Evolutionary conservation across 2,329 filamentous ascomycete species (phyloP).

Genomic region (Lasiodiplodia citricola): DNA sequence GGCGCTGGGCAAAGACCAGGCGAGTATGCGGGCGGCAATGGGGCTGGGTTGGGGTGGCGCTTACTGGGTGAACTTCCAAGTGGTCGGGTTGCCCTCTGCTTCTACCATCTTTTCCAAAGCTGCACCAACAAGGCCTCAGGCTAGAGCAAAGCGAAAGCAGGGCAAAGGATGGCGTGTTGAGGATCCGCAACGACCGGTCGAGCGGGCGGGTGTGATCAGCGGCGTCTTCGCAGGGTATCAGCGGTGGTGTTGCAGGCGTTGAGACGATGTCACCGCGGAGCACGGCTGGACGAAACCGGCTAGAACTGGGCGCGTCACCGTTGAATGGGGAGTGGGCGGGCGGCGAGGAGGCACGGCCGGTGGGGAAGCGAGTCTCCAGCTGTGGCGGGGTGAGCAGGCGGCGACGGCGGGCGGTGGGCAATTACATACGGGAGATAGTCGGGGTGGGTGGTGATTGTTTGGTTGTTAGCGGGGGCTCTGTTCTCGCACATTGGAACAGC

Average conservation of each 20-base stretch:
- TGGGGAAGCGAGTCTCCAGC: slow-evolving; percentile 23
- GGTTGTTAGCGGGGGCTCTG: slow-evolving; percentile 26
- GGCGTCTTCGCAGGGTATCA: slow-evolving; percentile 25
- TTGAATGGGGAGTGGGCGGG: slow-evolving; percentile 23
- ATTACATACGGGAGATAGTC: slow-evolving; percentile 27
- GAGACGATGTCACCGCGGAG: slow-evolving; percentile 26
- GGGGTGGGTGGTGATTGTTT: slow-evolving; percentile 25
- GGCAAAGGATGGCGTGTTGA: slow-evolving; percentile 3
- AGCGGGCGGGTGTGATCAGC: slow-evolving; percentile 19
- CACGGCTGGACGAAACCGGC: slow-evolving; percentile 27
- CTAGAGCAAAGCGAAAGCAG: slow-evolving; percentile 14
- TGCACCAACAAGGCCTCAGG: slow-evolving; percentile 27
- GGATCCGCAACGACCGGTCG: slow-evolving; percentile 6
- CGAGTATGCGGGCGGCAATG: not conserved
- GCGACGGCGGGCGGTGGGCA: slow-evolving; percentile 15
- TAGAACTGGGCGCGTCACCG: slow-evolving; percentile 27
- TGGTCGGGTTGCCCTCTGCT: slow-evolving; percentile 90
- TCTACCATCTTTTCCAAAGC: slow-evolving; percentile 80
- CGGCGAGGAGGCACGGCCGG: slow-evolving; percentile 19
- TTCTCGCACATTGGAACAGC: slow-evolving; percentile 20
- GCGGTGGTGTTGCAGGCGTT: slow-evolving; percentile 24
- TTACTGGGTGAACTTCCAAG: slow-evolving; percentile 99
- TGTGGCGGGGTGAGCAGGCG: slow-evolving; percentile 20
- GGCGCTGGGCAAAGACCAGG: not conserved
- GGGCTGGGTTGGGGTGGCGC: slow-evolving; percentile 45